phyloP scores from a whole-genome alignment of 1,139 yeast genomes.

The Pichia norvegensis region DNA sequence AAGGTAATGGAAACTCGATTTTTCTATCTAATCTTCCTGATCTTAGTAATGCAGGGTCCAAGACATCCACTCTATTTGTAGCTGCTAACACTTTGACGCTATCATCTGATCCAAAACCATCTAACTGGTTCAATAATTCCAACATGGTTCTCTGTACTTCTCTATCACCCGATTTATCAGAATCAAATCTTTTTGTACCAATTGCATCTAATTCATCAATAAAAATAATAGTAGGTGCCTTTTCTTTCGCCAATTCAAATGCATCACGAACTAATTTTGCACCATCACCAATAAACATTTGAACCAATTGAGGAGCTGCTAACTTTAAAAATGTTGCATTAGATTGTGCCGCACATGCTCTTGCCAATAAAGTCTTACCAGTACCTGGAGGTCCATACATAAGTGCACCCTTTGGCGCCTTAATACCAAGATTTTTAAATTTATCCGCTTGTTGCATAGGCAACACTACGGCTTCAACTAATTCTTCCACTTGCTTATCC shows the following conservation, averaged over 20 bases:
- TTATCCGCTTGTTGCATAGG: slow-evolving; percentile 99
- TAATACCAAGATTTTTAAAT: slow-evolving; percentile 85
- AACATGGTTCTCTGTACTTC: slow-evolving; percentile 99
- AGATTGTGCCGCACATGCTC: slow-evolving; percentile 99
- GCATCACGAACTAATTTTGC: slow-evolving; percentile 98
- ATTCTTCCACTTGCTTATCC: slow-evolving; percentile 95
- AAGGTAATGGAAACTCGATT: slow-evolving; percentile 94
- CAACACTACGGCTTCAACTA: slow-evolving; percentile 94
- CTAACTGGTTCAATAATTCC: slow-evolving; percentile 92
- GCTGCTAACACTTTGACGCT: slow-evolving; percentile 97
- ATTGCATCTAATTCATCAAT: slow-evolving; percentile 98
- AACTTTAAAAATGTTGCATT: slow-evolving; percentile 95
- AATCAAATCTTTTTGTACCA: slow-evolving; percentile 96
- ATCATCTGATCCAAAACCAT: slow-evolving; percentile 98
- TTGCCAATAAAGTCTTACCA: slow-evolving; percentile 91
- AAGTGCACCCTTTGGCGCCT: slow-evolving; percentile 96
- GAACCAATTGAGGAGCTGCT: slow-evolving; percentile 98
- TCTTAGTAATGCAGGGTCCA: slow-evolving; percentile 94
- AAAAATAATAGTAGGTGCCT: slow-evolving; percentile 95
- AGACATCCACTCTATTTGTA: slow-evolving; percentile 93
- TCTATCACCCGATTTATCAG: slow-evolving; percentile 96
- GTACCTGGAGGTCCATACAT: slow-evolving; percentile 99
- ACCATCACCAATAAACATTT: slow-evolving; percentile 99
- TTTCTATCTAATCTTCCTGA: slow-evolving; percentile 97
- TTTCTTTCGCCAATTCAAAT: slow-evolving; percentile 95